Percentiles rank a stretch among this genome's conserved stretches.
phyloP scores from a whole-genome alignment of 2,329 filamentous ascomycete genomes.

The Epicoccum sorghinum region DNA sequence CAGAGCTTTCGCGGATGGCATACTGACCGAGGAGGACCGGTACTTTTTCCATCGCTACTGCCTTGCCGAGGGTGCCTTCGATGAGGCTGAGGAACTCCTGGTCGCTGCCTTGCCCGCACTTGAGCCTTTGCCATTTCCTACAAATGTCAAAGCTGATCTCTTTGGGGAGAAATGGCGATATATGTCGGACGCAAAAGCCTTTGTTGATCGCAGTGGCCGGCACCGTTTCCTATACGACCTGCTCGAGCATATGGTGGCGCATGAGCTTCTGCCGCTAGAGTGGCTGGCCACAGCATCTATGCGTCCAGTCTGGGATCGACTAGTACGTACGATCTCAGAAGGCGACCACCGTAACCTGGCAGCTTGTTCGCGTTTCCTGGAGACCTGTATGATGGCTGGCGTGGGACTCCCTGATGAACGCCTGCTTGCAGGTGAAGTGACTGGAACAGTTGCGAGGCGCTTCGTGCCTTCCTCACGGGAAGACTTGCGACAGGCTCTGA shows the following conservation, averaged over 20 bases:
- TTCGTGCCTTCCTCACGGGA: slow-evolving; percentile 33
- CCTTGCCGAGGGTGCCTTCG: slow-evolving; percentile 37
- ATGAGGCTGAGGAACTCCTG: slow-evolving; percentile 45
- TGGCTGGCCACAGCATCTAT: slow-evolving; percentile 48
- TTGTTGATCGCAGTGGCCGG: slow-evolving; percentile 37
- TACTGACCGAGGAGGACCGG: slow-evolving; percentile 35
- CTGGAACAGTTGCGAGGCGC: slow-evolving; percentile 25
- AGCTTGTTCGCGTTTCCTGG: slow-evolving; percentile 38
- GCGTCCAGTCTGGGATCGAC: slow-evolving; percentile 43
- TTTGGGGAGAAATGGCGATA: slow-evolving; percentile 37
- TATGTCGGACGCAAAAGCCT: slow-evolving; percentile 33
- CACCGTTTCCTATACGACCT: slow-evolving; percentile 43
- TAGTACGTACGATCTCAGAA: slow-evolving; percentile 43
- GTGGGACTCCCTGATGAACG: slow-evolving; percentile 37
- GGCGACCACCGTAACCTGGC: slow-evolving; percentile 31
- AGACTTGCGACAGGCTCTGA: slow-evolving; percentile 41
- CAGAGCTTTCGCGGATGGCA: slow-evolving; percentile 43
- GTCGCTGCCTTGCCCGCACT: slow-evolving; percentile 33
- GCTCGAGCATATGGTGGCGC: slow-evolving; percentile 41
- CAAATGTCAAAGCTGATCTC: slow-evolving; percentile 33
- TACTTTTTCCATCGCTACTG: slow-evolving; percentile 39
- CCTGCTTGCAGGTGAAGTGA: slow-evolving; percentile 25
- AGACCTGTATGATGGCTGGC: slow-evolving; percentile 37
- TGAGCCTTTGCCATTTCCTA: slow-evolving; percentile 32
- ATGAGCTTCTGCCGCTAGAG: slow-evolving; percentile 44